Evolutionary conservation across 371 early-diverging fungal species (phyloP), one percentile per base, ranked within the genome.

Genomic region (Saksenaea vasiformis): DNA sequence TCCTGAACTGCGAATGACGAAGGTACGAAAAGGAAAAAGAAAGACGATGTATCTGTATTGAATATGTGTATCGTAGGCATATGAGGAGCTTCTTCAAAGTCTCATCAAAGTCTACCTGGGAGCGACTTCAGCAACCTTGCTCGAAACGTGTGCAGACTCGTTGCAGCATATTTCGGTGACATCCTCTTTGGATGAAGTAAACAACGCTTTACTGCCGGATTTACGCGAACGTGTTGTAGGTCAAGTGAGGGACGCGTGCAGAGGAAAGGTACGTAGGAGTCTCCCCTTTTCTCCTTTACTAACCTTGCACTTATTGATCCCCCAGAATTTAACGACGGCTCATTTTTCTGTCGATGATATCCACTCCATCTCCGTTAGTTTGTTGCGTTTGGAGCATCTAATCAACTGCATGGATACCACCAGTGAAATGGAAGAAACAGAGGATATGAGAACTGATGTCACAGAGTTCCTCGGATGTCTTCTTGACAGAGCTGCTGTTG

Each of bases 1-100:
- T 67, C 51, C 83, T 15, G 90, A 91, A 54, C 63, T 91, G 60
- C 85, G 90, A 13, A 83, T 88, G 79, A 58, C 82, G 60, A 77
- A 83, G 54, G 87, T 87, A 76, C 61, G 74, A 67, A 11, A 3
- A 9, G 14, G 3, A 7, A 37, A 14, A n/a, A n/a, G n/a, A n/a
- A n/a, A n/a, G n/a, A n/a, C n/a, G n/a, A n/a, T n/a, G 5, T 13
- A 14, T 54, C 19, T 15, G 28, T n/a, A 63, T 19, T 31, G 11
- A 54, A 26, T 54, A 24, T 26, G 0, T 44, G 13, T 61, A 17
- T 35, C 60, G 8, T 67, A 84, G 80, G 76, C 79, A 19, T 90
- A 84, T 53, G 88, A 89, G 36, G 74, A 78, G 5, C 68, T 90
- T 37, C 65, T 91, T n/a, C 84, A 89, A 41, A 85, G 78, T 24